phyloP scores from a whole-genome alignment of 2,329 filamentous ascomycete genomes.

The Onygenales sp. region DNA sequence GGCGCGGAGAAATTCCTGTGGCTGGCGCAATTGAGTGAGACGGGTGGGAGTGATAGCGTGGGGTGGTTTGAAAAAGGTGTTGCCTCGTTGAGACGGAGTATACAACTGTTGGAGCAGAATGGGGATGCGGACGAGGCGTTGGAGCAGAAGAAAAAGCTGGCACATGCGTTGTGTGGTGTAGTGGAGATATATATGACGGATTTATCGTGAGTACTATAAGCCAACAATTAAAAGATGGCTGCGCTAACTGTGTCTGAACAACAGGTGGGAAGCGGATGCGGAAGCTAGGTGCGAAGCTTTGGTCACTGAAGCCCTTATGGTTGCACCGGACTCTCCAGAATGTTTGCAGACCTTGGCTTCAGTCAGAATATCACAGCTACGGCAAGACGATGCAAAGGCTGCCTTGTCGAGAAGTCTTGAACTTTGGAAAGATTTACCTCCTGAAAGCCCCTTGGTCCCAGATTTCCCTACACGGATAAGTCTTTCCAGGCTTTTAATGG shows the following conservation, averaged over 20 bases:
- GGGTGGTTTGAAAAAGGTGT: constrained; percentile 57
- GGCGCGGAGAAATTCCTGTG: constrained; percentile 92
- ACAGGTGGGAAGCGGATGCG: constrained; percentile 71
- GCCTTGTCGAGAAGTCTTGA: constrained; percentile 72
- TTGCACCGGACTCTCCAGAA: constrained; percentile 72
- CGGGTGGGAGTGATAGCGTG: constrained; percentile 51
- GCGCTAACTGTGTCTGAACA: constrained; percentile 1
- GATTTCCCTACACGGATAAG: constrained; percentile 81
- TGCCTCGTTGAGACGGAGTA: constrained; percentile 59
- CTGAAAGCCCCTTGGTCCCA: constrained; percentile 62
- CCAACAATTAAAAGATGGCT: not conserved
- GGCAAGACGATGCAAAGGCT: constrained; percentile 66
- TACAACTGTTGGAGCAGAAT: constrained; percentile 52
- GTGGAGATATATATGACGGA: constrained; percentile 99
- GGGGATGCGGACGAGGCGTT: constrained; percentile 26
- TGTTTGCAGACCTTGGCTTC: constrained; percentile 94
- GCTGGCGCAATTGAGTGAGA: constrained; percentile 75
- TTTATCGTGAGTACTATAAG: constrained; percentile 54
- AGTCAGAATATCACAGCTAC: constrained; percentile 79
- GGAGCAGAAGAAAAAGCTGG: constrained; percentile 72
- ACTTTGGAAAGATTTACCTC: constrained; percentile 70
- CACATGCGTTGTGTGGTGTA: constrained; percentile 86
- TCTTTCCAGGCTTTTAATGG: constrained; percentile 76
- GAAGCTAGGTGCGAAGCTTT: constrained; percentile 80
- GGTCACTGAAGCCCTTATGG: constrained; percentile 79